Percentiles rank a stretch among this genome's conserved stretches.
These are phyloP conservation scores for Yarrowia osloensis DNA, from an alignment of 805 yeast genomes.

Conservation along the genomic window DNA sequence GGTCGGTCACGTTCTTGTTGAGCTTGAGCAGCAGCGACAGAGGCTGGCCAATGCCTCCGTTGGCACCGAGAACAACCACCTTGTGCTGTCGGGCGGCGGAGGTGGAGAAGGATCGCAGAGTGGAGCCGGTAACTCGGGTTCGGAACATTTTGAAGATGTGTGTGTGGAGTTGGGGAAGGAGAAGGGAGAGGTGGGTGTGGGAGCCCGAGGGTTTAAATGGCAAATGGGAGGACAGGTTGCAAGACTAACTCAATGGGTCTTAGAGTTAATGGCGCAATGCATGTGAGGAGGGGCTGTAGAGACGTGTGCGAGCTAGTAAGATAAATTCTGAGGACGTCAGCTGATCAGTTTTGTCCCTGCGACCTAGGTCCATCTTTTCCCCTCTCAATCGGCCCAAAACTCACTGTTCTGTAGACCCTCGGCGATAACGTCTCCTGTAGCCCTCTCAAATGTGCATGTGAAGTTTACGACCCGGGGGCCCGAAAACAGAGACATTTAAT, in stretches of 20 bases:
- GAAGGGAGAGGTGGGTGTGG: not conserved
- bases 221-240: not conserved
- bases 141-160: conserved; percentile 19
- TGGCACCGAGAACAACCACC: conserved; percentile 75
- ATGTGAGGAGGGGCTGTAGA: not conserved
- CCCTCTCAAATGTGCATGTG: not conserved
- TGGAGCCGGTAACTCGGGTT: conserved; percentile 26
- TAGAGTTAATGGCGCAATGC: conserved; percentile 10
- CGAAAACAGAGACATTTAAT: conserved; percentile 1
- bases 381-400: not conserved
- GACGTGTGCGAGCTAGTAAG: no score
- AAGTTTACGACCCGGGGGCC: not conserved
- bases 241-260: not conserved
- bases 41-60: conserved; percentile 95
- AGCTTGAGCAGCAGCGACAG: conserved; percentile 77
- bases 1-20: conserved; percentile 59
- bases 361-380: no score
- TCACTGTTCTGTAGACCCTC: not conserved
- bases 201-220: not conserved
- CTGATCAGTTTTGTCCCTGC: no score
- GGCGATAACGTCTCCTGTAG: not conserved
- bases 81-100: conserved; percentile 35
- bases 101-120: conserved; percentile 31
- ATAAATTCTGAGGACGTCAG: no score
- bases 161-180: not conserved